Base-by-base conservation (phyloP, 2,329 filamentous ascomycete genomes). In the Ceratocystis huliohia region DNA sequence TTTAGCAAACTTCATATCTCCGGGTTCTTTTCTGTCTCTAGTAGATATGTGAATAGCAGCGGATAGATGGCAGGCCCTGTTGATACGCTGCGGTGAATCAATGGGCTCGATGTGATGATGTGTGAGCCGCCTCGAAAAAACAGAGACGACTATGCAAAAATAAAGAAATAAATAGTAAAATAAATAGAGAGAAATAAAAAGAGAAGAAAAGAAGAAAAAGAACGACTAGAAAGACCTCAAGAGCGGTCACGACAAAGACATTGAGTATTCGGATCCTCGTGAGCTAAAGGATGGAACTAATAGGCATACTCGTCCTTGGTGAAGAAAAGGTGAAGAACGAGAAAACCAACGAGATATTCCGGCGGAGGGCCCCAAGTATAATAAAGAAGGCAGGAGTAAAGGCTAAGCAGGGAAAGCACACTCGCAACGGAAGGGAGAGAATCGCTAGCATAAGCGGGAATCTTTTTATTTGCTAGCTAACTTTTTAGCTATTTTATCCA, bases 1-100 rank as follows among this genome's bases (percentile, higher is more conserved):
- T 74, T 88, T 88, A 66, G 82, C 84, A 71, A 86, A 86, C 75
- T 85, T 87, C 83, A 86, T 86, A 76, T 74, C 75, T 74, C 74
- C 33, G 13, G n/a, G n/a, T 63, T 20, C 7, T 13, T 30, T n/a
- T n/a, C 10, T 20, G 61, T 28, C 1, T 20, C 22, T 63, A 22
- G 6, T 8, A 22, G 15, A 17, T 53, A 25, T 53, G 6, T 22
- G 22, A n/a, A 17, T 8, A 46, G 61, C 37, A 63, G 44, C 61
- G n/a, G 15, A 13, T 63, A 22, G 30, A 1, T n/a, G 10, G 25
- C 6, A 45, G 25, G 48, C 20, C 20, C 25, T 4, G 48, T 25
- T 15, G 48, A 53, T 53, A 17, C 1, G 22, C 48, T 53, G 48
- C 48, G 17, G 25, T 28, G 20, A 53, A 53, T 10, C 48, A 53